Evolutionary conservation across 176 grass and related monocot genomes (phyloP).

Genomic region (Luzula sylvatica): DNA sequence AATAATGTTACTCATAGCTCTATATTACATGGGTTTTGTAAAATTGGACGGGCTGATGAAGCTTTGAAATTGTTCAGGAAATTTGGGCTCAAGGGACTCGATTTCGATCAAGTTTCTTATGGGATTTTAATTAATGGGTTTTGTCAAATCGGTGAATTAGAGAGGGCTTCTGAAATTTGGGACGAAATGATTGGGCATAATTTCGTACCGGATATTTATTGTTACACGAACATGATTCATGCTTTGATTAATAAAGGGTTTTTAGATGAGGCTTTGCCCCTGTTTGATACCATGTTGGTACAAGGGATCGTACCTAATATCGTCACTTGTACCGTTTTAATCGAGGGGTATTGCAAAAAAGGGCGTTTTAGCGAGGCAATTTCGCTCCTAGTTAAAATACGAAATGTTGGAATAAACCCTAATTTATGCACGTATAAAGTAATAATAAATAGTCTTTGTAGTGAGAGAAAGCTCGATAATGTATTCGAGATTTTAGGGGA

Average conservation of each 20-base stretch:
- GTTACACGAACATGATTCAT: conserved; percentile 63
- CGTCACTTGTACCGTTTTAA: conserved; percentile 59
- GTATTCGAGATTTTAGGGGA: conserved; percentile 42
- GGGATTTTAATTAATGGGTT: conserved; percentile 53
- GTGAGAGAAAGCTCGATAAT: conserved; percentile 25
- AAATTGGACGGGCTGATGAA: conserved; percentile 27
- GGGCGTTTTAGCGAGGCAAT: conserved; percentile 44
- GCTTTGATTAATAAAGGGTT: conserved; percentile 49
- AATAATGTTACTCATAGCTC: conserved; percentile 43
- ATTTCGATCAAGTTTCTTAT: conserved; percentile 38
- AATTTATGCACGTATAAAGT: conserved; percentile 54
- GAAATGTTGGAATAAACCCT: conserved; percentile 32
- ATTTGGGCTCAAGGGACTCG: conserved; percentile 28
- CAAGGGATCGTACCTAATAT: conserved; percentile 44
- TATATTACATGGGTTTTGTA: conserved; percentile 50
- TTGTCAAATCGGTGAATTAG: conserved; percentile 39
- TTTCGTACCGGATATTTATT: conserved; percentile 44
- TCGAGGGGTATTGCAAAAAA: conserved; percentile 44
- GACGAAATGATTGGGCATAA: conserved; percentile 36
- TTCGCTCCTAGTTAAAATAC: conserved; percentile 40
- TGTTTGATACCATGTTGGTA: conserved; percentile 55
- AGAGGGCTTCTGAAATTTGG: conserved; percentile 34
- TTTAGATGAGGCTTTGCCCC: conserved; percentile 39
- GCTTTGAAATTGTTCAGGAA: conserved; percentile 26
- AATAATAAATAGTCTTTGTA: conserved; percentile 63